A percentile compares a stretch with the other conserved stretches of the same genome.
phyloP scores from a whole-genome alignment of 2,329 filamentous ascomycete species.

The Zarea fungicola region DNA sequence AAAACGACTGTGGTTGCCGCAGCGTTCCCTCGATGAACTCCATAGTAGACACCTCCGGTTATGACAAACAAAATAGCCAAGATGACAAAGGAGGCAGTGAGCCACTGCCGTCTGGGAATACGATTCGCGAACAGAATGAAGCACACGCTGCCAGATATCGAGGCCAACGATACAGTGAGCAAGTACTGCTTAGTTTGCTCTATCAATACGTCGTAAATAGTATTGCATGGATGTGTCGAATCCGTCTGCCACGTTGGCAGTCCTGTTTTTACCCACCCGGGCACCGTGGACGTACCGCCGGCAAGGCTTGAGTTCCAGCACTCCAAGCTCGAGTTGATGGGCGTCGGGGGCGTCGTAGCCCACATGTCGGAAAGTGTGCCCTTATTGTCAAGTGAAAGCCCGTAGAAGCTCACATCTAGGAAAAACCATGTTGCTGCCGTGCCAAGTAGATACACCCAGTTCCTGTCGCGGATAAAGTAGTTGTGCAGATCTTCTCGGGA shows the following conservation, averaged over 20 bases:
- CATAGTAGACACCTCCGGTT: constrained; percentile 46
- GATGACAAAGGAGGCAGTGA: constrained; percentile 44
- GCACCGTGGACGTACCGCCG: constrained; percentile 40
- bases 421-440: constrained; percentile 49
- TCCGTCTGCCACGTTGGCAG: constrained; percentile 48
- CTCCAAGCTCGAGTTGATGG: constrained; percentile 32
- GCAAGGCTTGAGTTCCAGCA: constrained; percentile 43
- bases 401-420: constrained; percentile 53
- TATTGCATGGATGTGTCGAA: constrained; percentile 42
- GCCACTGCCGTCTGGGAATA: constrained; percentile 43
- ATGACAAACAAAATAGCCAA: constrained; percentile 43
- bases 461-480: constrained; percentile 45
- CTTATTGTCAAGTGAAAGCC: constrained; percentile 45
- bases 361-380: constrained; percentile 38
- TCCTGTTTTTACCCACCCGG: constrained; percentile 33
- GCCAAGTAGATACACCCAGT: constrained; percentile 41
- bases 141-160: constrained; percentile 44
- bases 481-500: constrained; percentile 42
- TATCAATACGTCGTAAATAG: constrained; percentile 46
- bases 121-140: constrained; percentile 44
- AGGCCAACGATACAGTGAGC: constrained; percentile 46
- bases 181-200: constrained; percentile 50
- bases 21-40: constrained; percentile 35
- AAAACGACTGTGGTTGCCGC: constrained; percentile 44
- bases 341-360: constrained; percentile 30